A percentile compares a stretch with the other conserved stretches of the same genome.
phyloP scores from a whole-genome alignment of 441 rosid species.

The Viola pubescens region DNA sequence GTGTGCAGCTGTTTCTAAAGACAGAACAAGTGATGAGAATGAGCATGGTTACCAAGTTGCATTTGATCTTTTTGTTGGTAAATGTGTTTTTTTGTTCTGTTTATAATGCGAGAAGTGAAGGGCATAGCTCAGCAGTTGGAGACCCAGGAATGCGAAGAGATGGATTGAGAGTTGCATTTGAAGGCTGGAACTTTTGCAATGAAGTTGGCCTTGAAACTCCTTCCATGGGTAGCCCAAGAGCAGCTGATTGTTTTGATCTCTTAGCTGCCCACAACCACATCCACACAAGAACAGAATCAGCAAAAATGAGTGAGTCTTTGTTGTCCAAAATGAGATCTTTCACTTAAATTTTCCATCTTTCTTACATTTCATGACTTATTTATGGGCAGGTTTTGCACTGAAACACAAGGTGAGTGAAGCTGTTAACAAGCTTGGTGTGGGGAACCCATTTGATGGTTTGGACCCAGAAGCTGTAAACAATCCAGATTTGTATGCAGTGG shows the following conservation, averaged over 20 bases:
- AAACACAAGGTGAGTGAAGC: constrained; percentile 55
- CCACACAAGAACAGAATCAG: constrained; percentile 14
- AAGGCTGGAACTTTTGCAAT: constrained; percentile 72
- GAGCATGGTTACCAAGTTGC: constrained; percentile 21
- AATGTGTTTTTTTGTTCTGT: constrained; percentile 20
- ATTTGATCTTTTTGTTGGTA: constrained; percentile 16
- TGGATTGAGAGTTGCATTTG: constrained; percentile 49
- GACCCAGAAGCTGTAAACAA: constrained; percentile 22
- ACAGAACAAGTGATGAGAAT: constrained; percentile 8
- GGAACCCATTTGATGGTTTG: constrained; percentile 25
- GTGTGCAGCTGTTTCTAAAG: background rate
- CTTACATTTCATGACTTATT: background rate
- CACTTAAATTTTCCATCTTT: background rate
- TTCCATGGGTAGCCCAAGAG: constrained; percentile 59
- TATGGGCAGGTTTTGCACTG: constrained; percentile 26
- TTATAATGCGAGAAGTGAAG: constrained; percentile 8
- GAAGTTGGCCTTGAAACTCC: constrained; percentile 60
- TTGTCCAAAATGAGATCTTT: background rate
- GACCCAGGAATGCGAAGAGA: constrained; percentile 64
- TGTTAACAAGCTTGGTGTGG: constrained; percentile 66
- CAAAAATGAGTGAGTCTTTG: constrained; percentile 12
- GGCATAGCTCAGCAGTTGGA: constrained; percentile 39
- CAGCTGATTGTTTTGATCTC: constrained; percentile 63
- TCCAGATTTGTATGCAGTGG: constrained; percentile 46
- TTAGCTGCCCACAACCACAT: constrained; percentile 20